Base-by-base conservation (phyloP, 495 filamentous ascomycete species). In the Ascodesmis nigricans region DNA sequence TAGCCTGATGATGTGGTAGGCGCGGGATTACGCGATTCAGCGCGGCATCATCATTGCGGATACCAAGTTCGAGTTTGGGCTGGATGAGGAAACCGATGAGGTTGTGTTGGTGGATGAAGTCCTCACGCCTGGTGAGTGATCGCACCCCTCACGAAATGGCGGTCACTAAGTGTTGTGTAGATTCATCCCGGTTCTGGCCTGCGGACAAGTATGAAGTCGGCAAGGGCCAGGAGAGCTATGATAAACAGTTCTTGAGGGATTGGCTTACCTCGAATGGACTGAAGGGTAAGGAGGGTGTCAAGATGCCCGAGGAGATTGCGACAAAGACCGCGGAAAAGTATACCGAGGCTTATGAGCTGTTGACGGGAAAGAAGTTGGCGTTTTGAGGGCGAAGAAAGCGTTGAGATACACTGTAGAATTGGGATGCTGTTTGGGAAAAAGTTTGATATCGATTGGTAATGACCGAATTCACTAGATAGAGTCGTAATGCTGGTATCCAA, bases 91-190 rank as follows among this genome's bases (percentile, higher is more conserved):
- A 39, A 72, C 69, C 0, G 64, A 77, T 38, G 71, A 78, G 45
- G 64, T 97, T 4, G 73, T 91, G 11, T 60, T 93, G 11, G 69
- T 87, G 3, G 87, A 97, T 50, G 87, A 97, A 55, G 82, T 92
- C 10, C 59, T 95, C 26, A 95, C 84, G 5, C 74, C 49, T 25
- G 47, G 47, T 50, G 28, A 33, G 45, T 36, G 17, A n/a, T 14
- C 9, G 13, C 24, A 21, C 16, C 15, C 2, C 1, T 19, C 15
- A 25, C 29, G 27, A n/a, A 10, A 15, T 2, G 8, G 4, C 13
- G 21, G 29, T 27, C 26, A 31, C 17, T 36, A 25, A 31, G 11
- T 33, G 20, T 26, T 17, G 29, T 6, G 55, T 72, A 11, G 78
- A 87, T 50, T 77, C 71, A 27, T 81, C 74, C 8, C 70, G 87